phyloP scores from a whole-genome alignment of 345 rosid species.

The Eucalyptus regnans region DNA sequence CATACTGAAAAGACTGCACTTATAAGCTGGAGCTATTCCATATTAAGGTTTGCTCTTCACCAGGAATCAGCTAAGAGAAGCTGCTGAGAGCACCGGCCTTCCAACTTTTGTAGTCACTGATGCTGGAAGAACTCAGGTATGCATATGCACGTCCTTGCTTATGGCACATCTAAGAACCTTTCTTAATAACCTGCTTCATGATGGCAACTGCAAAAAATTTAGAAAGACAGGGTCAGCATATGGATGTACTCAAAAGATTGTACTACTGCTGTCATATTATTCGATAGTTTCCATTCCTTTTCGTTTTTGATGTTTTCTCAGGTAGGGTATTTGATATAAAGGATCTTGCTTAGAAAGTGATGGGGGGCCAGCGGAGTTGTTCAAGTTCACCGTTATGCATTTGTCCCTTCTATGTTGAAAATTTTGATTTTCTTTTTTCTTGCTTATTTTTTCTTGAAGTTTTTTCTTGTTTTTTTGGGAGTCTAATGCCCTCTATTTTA shows the following conservation, averaged over 20 bases:
- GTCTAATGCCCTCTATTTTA: neutral
- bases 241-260: neutral
- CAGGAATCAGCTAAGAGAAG: slow-evolving; percentile 64
- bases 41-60: neutral
- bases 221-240: neutral
- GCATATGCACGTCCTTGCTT: neutral
- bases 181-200: neutral
- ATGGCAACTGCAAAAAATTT: neutral
- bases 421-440: neutral
- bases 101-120: slow-evolving; percentile 86
- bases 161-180: neutral
- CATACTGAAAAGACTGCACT: neutral
- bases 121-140: slow-evolving; percentile 88
- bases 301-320: neutral
- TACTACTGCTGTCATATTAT: neutral
- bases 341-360: neutral
- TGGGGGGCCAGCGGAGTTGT: neutral
- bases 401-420: neutral
- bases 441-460: neutral
- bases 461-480: neutral
- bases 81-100: slow-evolving; percentile 67
- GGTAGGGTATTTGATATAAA: neutral
- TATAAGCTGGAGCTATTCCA: neutral
- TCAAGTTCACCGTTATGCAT: neutral
- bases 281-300: neutral